Evolutionary conservation across 2,329 filamentous ascomycete species (phyloP).

Genomic region (Apiospora malaysiana): DNA sequence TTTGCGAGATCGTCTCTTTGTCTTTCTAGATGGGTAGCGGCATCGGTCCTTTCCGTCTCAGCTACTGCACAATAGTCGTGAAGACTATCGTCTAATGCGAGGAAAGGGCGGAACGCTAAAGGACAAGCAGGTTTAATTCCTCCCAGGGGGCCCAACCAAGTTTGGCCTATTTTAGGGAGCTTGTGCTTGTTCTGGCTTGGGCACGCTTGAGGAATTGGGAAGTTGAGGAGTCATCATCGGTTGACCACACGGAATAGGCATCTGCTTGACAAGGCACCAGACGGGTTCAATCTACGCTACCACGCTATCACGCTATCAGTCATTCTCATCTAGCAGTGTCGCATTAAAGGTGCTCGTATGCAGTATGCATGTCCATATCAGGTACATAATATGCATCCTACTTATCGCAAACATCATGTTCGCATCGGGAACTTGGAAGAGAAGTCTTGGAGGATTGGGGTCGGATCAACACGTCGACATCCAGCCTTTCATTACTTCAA

Average conservation of each 20-base stretch:
- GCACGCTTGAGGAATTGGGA: too few species aligned
- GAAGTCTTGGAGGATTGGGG: background rate
- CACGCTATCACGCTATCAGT: constrained; percentile 6
- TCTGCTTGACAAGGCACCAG: background rate
- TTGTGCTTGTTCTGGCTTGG: too few species aligned
- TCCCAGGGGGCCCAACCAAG: background rate
- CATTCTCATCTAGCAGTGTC: background rate
- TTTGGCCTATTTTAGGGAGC: background rate
- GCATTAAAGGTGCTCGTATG: background rate
- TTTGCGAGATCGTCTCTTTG: background rate
- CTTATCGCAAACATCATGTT: background rate
- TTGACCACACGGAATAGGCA: background rate
- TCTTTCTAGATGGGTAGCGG: background rate
- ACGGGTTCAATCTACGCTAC: background rate
- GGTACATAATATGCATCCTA: background rate
- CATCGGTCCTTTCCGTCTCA: background rate
- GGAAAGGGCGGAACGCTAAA: background rate
- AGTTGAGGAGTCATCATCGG: background rate
- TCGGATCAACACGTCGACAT: background rate
- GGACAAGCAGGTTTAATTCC: background rate
- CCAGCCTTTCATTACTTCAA: too few species aligned
- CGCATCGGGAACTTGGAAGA: background rate
- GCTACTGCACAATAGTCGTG: background rate
- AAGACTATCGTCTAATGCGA: background rate
- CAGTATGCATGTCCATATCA: background rate